A percentile compares a stretch with the other conserved stretches of the same genome.
These are phyloP conservation scores for Garcia nutans DNA, from an alignment of 345 rosid genomes.

Conservation along the genomic window DNA sequence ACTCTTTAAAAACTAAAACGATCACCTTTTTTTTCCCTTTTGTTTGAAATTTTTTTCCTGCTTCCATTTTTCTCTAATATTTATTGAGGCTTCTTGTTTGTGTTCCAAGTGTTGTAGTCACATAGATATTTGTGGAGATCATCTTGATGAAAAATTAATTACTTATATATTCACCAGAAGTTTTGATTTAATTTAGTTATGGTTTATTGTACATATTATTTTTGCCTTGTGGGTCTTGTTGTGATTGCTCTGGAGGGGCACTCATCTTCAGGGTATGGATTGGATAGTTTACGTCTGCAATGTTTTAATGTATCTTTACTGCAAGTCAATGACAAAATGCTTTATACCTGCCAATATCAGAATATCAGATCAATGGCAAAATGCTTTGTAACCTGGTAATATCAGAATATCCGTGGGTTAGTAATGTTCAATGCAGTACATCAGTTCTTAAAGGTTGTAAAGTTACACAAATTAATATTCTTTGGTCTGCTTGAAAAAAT, in stretches of 20 bases:
- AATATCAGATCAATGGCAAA: no score
- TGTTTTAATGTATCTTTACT: background rate
- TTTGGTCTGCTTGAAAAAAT: background rate
- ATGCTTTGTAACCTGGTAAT: background rate
- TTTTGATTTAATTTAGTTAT: no score
- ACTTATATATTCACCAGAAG: background rate
- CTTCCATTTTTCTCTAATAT: background rate
- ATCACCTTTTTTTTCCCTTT: background rate
- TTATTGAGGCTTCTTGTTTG: background rate
- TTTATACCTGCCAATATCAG: background rate
- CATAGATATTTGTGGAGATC: conserved; percentile 2
- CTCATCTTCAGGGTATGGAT: background rate
- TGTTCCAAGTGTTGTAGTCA: background rate
- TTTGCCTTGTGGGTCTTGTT: no score
- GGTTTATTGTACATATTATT: no score
- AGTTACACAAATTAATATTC: background rate
- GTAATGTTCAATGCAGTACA: background rate
- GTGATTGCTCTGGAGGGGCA: no score
- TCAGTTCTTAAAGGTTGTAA: background rate
- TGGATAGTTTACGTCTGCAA: background rate
- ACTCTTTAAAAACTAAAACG: background rate
- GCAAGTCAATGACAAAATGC: background rate
- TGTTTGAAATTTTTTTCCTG: background rate
- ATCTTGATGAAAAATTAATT: background rate
- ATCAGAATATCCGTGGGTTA: background rate